Percentiles rank a stretch among this genome's conserved stretches.
phyloP scores from a whole-genome alignment of 2,329 filamentous ascomycete species.

The Alternaria metachromatica region DNA sequence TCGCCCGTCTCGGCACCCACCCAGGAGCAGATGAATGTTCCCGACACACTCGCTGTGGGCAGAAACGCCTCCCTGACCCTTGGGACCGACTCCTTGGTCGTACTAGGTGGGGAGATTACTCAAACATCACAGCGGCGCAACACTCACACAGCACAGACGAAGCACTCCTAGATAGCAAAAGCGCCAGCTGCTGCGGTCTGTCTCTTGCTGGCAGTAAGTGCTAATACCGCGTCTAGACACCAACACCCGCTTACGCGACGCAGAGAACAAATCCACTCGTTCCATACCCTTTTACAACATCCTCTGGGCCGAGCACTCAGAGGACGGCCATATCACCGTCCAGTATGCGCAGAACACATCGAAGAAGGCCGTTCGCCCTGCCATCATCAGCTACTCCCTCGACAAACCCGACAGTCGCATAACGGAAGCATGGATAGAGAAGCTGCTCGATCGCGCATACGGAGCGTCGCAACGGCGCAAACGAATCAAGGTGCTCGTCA shows the following conservation, averaged over 20 bases:
- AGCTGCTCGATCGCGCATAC: constrained; percentile 74
- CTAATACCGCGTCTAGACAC: neutral
- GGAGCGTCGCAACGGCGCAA: constrained; percentile 71
- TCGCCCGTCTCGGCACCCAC: constrained; percentile 20
- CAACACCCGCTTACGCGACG: constrained; percentile 12
- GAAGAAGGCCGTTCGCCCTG: constrained; percentile 65
- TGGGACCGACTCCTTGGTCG: constrained; percentile 65
- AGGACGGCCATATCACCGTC: constrained; percentile 67
- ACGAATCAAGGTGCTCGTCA: constrained; percentile 86
- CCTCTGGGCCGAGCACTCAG: constrained; percentile 75
- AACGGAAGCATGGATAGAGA: constrained; percentile 67
- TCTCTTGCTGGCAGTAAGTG: constrained; percentile 55
- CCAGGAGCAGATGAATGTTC: constrained; percentile 14
- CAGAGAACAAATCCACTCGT: constrained; percentile 58
- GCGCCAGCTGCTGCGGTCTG: constrained; percentile 64
- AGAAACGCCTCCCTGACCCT: constrained; percentile 67
- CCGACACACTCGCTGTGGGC: constrained; percentile 60
- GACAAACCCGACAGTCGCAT: constrained; percentile 58
- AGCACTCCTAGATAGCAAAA: constrained; percentile 56
- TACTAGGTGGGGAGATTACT: constrained; percentile 58
- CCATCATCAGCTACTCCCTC: constrained; percentile 67
- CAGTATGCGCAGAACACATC: constrained; percentile 70
- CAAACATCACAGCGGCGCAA: neutral
- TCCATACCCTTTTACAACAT: constrained; percentile 82
- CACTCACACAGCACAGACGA: constrained; percentile 55